A percentile compares a stretch with the other conserved stretches of the same genome.
Conservation (phyloP, 129 eudicot species). For the Arctium minus region DNA sequence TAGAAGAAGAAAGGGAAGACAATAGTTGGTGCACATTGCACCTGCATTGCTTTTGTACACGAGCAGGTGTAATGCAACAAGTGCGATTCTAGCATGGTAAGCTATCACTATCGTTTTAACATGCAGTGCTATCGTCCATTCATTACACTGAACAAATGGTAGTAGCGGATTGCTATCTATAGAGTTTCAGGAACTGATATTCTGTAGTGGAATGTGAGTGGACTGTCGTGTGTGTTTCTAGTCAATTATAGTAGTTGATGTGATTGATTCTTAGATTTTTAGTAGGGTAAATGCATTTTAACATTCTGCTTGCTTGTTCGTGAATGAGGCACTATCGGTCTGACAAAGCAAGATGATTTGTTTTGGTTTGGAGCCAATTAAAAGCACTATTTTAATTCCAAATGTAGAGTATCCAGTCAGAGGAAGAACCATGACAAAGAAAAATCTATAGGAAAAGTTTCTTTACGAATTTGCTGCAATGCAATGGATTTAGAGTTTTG, state of each 20-base stretch:
- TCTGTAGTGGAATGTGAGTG: background rate
- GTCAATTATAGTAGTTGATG: background rate
- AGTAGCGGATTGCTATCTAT: background rate
- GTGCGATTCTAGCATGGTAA: background rate
- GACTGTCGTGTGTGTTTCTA: background rate
- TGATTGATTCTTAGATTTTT: background rate
- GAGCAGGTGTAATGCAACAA: background rate
- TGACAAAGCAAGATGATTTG: background rate
- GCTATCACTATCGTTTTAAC: background rate
- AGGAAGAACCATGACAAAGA: background rate
- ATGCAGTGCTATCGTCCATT: background rate
- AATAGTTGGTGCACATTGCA: background rate
- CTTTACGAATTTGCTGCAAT: background rate
- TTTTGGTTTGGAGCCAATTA: background rate
- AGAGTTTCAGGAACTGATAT: background rate
- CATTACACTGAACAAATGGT: background rate
- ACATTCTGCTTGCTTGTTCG: background rate
- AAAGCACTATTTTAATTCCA: background rate
- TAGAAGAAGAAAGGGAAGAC: background rate
- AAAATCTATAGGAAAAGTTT: background rate
- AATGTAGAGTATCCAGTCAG: slow-evolving; percentile 2
- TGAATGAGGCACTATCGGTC: background rate
- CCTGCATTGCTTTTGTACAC: slow-evolving; percentile 6
- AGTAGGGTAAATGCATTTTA: background rate
- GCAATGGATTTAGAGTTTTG: background rate